Evolutionary conservation across 768 basidiomycete genomes (phyloP).

Genomic region (Boletus vinaceobasis): DNA sequence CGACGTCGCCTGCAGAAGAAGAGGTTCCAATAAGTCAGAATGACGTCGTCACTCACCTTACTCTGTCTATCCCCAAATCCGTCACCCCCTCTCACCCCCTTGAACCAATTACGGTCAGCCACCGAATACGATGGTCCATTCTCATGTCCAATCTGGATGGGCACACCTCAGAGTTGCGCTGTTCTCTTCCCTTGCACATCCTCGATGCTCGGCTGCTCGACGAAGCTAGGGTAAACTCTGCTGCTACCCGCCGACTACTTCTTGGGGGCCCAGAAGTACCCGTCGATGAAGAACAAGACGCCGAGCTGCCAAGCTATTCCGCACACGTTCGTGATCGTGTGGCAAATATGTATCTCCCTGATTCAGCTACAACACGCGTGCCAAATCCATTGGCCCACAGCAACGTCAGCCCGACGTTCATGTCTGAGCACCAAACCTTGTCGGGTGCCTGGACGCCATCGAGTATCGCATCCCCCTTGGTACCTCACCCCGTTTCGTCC

Average conservation of each 20-base stretch:
- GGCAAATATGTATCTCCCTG: constrained; percentile 69
- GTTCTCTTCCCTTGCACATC: constrained; percentile 85
- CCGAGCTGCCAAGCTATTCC: constrained; percentile 83
- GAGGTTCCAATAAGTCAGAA: constrained; percentile 29
- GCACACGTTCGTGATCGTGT: constrained; percentile 90
- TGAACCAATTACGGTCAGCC: constrained; percentile 71
- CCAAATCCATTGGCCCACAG: constrained; percentile 58
- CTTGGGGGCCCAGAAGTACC: constrained; percentile 40
- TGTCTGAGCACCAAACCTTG: constrained; percentile 11
- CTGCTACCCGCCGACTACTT: constrained; percentile 60
- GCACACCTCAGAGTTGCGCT: constrained; percentile 91
- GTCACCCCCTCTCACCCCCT: constrained; percentile 68
- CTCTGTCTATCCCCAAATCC: constrained; percentile 55
- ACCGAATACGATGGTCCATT: constrained; percentile 80
- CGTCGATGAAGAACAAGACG: constrained; percentile 51
- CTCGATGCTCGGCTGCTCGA: constrained; percentile 70
- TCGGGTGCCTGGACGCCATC: constrained; percentile 26
- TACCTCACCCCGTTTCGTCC: constrained; percentile 28
- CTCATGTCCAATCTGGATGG: constrained; percentile 84
- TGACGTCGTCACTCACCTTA: constrained; percentile 60
- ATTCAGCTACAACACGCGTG: constrained; percentile 58
- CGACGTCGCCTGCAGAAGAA: constrained; percentile 7
- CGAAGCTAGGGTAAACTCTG: constrained; percentile 71
- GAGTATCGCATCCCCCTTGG: constrained; percentile 40
- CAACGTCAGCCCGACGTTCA: constrained; percentile 39